Percentiles rank a stretch among this genome's conserved stretches.
phyloP scores from a whole-genome alignment of 306 rosid genomes.

The Spatholobus suberectus region DNA sequence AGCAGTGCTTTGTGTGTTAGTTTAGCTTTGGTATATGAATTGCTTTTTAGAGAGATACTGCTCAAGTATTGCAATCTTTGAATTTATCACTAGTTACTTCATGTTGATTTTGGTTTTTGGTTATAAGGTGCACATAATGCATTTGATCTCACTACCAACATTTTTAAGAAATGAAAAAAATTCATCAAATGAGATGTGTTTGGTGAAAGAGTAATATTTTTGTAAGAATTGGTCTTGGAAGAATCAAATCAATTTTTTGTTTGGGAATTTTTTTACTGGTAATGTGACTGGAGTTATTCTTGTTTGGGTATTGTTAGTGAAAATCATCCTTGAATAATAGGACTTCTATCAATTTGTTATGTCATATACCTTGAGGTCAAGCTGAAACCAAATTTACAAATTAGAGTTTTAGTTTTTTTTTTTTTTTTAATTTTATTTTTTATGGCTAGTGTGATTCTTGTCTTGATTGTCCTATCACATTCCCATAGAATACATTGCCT shows the following conservation, averaged over 20 bases:
- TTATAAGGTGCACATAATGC: constrained; percentile 5
- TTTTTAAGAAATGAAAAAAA: not conserved
- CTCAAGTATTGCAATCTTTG: not conserved
- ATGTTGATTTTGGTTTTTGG: not conserved
- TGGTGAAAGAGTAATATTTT: not conserved
- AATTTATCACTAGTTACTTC: not conserved
- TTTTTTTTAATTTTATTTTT: not conserved
- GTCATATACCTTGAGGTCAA: not conserved
- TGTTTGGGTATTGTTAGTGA: not conserved
- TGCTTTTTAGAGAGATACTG: not conserved
- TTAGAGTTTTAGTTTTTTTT: not conserved
- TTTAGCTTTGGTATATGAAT: constrained; percentile 6
- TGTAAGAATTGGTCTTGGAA: not conserved
- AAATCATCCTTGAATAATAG: not conserved
- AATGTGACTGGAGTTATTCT: constrained; percentile 16
- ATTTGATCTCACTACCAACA: not conserved
- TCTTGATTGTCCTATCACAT: not conserved
- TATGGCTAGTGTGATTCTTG: constrained; percentile 8
- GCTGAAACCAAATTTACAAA: constrained; percentile 11
- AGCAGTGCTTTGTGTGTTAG: constrained; percentile 22
- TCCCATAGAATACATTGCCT: not conserved
- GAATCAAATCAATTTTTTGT: not conserved
- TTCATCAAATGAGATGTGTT: not conserved
- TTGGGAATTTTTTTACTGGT: not conserved
- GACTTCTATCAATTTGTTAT: not conserved